Evolutionary conservation across 225 moss, liverwort and hornwort species (phyloP).

Genomic region (Anthoceros angustus): DNA sequence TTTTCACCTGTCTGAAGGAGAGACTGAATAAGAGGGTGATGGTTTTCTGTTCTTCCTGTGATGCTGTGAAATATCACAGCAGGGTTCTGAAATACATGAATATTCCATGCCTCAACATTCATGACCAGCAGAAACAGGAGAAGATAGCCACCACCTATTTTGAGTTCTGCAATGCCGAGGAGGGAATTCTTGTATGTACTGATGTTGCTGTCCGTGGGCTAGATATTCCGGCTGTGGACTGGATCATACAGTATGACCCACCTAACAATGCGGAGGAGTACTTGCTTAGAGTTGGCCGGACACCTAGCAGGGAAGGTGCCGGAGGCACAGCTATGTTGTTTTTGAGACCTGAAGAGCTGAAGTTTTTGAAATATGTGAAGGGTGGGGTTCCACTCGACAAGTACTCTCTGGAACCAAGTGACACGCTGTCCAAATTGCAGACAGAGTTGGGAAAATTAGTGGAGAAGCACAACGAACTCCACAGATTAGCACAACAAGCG

Average conservation of each 20-base stretch:
- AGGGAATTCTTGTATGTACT: slow-evolving; percentile 93
- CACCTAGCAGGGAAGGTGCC: slow-evolving; percentile 93
- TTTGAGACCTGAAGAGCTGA: slow-evolving; percentile 80
- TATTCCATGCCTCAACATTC: slow-evolving; percentile 90
- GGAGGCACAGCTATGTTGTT: slow-evolving; percentile 76
- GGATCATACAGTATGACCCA: slow-evolving; percentile 94
- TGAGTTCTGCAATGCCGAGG: slow-evolving; percentile 95
- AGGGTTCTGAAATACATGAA: slow-evolving; percentile 89
- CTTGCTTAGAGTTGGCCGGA: slow-evolving; percentile 90
- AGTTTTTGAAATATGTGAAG: slow-evolving; percentile 70
- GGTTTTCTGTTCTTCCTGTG: slow-evolving; percentile 99
- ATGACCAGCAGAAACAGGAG: slow-evolving; percentile 98
- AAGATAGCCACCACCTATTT: slow-evolving; percentile 92
- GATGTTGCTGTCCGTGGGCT: slow-evolving; percentile 94
- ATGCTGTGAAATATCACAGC: slow-evolving; percentile 75
- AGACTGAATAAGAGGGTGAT: slow-evolving; percentile 97
- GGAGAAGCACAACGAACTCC: slow-evolving; percentile 80
- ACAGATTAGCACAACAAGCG: slow-evolving; percentile 80
- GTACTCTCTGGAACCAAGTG: slow-evolving; percentile 78
- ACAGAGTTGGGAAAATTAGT: slow-evolving; percentile 92
- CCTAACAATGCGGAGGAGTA: slow-evolving; percentile 96
- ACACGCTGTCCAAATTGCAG: slow-evolving; percentile 84
- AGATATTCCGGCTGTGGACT: slow-evolving; percentile 98
- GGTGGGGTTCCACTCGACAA: slow-evolving; percentile 87
- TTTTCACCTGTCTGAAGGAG: slow-evolving; percentile 93